Evolutionary conservation across 352 stramenopile genomes (phyloP).

Genomic region (Phytopythium vexans): DNA sequence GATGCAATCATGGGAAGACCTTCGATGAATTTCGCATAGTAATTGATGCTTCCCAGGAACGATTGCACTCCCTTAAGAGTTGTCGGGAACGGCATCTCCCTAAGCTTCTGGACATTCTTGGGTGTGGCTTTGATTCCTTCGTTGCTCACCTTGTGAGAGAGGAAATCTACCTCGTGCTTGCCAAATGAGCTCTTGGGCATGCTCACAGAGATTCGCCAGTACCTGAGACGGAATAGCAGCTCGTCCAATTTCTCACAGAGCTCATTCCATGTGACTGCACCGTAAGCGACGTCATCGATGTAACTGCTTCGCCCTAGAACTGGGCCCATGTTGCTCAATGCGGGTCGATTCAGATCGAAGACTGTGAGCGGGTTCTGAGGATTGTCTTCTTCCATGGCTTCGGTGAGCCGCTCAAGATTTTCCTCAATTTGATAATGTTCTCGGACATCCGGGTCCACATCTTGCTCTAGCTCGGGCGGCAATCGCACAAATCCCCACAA

Average conservation of each 20-base stretch:
- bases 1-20: conserved; percentile 7
- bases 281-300: conserved; percentile 23
- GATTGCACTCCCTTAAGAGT: conserved; percentile 9
- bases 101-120: conserved; percentile 4
- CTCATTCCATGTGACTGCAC: conserved; percentile 5
- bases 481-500: conserved; percentile 11
- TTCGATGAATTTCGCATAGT: conserved; percentile 26
- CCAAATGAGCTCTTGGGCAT: conserved; percentile 20
- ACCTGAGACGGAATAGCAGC: conserved; percentile 8
- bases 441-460: conserved; percentile 5
- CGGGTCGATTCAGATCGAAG: conserved; percentile 5
- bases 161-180: conserved; percentile 6
- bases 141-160: conserved; percentile 8
- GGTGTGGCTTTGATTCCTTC: conserved; percentile 9
- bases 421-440: background rate
- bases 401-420: background rate
- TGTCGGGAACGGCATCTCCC: conserved; percentile 5
- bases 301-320: conserved; percentile 11
- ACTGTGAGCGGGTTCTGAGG: conserved; percentile 2
- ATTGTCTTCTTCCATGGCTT: background rate
- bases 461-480: background rate
- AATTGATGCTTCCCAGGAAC: conserved; percentile 19
- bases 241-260: conserved; percentile 7
- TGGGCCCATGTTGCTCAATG: conserved; percentile 10
- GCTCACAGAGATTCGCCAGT: conserved; percentile 20